These are phyloP conservation scores for Candida quercuum DNA, from an alignment of 805 yeast species.

Conservation along the genomic window DNA sequence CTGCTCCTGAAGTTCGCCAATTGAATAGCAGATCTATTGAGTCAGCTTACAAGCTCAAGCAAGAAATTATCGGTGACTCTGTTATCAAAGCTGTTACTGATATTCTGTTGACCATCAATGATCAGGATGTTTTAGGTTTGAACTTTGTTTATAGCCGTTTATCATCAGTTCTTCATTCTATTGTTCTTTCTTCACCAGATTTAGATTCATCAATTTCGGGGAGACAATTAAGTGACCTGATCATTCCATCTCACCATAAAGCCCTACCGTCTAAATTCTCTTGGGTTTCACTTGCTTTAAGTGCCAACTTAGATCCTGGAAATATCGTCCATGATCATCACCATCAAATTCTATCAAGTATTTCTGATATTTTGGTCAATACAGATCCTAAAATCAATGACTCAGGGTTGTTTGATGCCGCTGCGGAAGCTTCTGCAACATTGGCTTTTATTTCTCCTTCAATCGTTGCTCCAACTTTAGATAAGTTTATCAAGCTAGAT, in stretches of 20 bases:
- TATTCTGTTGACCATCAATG: conserved; percentile 14
- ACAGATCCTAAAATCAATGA: conserved; percentile 17
- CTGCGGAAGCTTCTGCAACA: conserved; percentile 42
- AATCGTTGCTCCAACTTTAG: conserved; percentile 45
- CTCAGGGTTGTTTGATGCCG: conserved; percentile 43
- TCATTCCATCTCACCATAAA: conserved; percentile 41
- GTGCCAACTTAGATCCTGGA: conserved; percentile 62
- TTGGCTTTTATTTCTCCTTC: conserved; percentile 57
- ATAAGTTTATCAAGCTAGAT: conserved; percentile 36
- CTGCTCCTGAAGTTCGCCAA: conserved; percentile 12
- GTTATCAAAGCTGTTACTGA: conserved; percentile 37
- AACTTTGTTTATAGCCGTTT: conserved; percentile 25
- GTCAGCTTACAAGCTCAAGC: conserved; percentile 28
- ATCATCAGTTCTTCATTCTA: conserved; percentile 32
- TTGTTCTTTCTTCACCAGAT: conserved; percentile 26
- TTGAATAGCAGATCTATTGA: conserved; percentile 23
- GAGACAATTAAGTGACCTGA: conserved; percentile 31
- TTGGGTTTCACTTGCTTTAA: conserved; percentile 75
- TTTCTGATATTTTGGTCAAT: conserved; percentile 16
- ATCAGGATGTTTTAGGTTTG: conserved; percentile 10
- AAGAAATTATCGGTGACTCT: conserved; percentile 36
- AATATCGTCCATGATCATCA: conserved; percentile 35
- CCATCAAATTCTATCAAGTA: conserved; percentile 15
- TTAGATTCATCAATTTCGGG: conserved; percentile 20
- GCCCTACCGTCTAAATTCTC: conserved; percentile 39